Conservation (phyloP, 1,284 basidiomycete genomes). For the Cryptococcus maquisensis region DNA sequence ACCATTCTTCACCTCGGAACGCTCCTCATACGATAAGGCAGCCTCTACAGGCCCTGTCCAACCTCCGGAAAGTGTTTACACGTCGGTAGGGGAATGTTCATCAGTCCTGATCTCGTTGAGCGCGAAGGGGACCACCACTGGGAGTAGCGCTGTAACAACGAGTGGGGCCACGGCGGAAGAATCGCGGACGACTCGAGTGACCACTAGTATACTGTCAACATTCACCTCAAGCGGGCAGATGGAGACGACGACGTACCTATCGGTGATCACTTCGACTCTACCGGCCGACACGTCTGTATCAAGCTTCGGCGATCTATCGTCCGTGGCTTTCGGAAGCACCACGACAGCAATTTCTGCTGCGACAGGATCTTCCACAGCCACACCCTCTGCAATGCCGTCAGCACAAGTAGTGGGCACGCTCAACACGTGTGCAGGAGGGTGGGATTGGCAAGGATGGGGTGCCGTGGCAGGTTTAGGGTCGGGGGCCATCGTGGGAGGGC, state of each 20-base stretch:
- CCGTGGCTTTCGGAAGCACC: neutral
- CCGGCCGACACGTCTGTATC: neutral
- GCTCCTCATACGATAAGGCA: constrained; percentile 26
- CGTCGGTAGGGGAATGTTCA: constrained; percentile 11
- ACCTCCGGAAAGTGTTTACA: constrained; percentile 26
- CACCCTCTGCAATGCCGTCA: neutral
- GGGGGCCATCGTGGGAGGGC: constrained; percentile 21
- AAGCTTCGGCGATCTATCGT: neutral
- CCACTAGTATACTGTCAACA: neutral
- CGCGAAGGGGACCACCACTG: neutral
- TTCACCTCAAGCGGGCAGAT: constrained; percentile 1
- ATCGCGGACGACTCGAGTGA: neutral
- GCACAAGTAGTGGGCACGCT: neutral
- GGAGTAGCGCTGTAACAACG: neutral
- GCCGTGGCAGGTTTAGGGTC: constrained; percentile 17
- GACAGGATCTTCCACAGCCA: constrained; percentile 3
- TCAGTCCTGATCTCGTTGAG: neutral
- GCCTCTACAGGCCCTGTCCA: constrained; percentile 32
- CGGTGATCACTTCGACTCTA: constrained; percentile 2
- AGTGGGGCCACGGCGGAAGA: neutral
- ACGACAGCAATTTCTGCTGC: constrained; percentile 2
- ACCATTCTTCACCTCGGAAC: constrained; percentile 27
- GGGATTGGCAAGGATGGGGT: constrained; percentile 39
- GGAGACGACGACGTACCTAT: neutral
- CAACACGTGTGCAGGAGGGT: constrained; percentile 33